Percentiles rank a stretch among this genome's conserved stretches.
Evolutionary conservation across 2,329 filamentous ascomycete genomes (phyloP).

Genomic region (Exophiala sp.): DNA sequence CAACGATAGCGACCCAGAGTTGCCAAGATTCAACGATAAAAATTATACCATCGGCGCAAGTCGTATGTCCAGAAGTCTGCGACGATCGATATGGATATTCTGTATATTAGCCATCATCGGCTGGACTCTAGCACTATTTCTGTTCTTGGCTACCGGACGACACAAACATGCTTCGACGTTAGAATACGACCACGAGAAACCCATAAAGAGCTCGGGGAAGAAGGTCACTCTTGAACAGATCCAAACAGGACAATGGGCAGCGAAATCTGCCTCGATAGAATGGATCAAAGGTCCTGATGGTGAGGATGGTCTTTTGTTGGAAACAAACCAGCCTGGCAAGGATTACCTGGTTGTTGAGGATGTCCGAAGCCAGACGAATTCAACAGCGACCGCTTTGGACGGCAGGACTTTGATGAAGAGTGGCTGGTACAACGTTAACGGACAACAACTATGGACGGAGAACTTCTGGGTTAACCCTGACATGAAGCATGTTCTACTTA

Average conservation of each 20-base stretch:
- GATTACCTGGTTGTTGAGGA: constrained; percentile 85
- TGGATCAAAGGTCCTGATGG: constrained; percentile 48
- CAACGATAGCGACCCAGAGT: constrained; percentile 31
- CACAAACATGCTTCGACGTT: constrained; percentile 32
- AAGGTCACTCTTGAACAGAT: constrained; percentile 44
- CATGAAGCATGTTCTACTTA: constrained; percentile 80
- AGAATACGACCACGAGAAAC: constrained; percentile 33
- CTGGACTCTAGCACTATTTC: constrained; percentile 44
- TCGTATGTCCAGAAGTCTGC: constrained; percentile 32
- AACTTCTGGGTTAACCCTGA: constrained; percentile 74
- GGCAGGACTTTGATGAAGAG: constrained; percentile 73
- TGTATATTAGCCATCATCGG: constrained; percentile 41
- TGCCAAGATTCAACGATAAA: constrained; percentile 22
- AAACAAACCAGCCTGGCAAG: constrained; percentile 60
- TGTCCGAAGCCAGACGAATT: constrained; percentile 59
- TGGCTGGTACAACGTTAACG: constrained; percentile 58
- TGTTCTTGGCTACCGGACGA: constrained; percentile 39
- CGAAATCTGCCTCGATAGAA: constrained; percentile 40
- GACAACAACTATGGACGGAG: constrained; percentile 53
- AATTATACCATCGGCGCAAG: constrained; percentile 14
- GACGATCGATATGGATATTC: constrained; percentile 40
- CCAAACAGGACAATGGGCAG: constrained; percentile 37
- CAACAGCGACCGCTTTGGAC: constrained; percentile 39
- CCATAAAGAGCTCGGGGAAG: constrained; percentile 37
- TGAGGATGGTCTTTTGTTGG: constrained; percentile 76